Percentiles rank a stretch among this genome's conserved stretches.
phyloP scores from a whole-genome alignment of 352 stramenopile genomes.

The Salisapilia sapeloensis region DNA sequence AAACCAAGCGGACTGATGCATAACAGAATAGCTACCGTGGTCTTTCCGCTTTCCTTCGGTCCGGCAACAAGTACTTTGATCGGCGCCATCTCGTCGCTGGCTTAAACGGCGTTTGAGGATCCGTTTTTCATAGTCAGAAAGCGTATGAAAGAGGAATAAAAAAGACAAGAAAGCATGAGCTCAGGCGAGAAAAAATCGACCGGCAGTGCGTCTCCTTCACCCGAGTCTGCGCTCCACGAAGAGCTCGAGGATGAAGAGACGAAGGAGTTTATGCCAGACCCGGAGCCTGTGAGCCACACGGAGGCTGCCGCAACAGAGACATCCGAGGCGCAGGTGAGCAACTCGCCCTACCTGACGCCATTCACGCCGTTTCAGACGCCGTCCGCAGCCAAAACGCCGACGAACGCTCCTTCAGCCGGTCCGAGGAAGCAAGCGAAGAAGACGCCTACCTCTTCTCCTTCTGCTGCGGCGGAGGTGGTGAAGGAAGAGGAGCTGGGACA shows the following conservation, averaged over 20 bases:
- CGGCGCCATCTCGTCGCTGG: constrained; percentile 15
- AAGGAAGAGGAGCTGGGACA: constrained; percentile 31
- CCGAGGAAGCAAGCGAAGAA: constrained; percentile 11
- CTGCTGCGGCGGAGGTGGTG: constrained; percentile 2
- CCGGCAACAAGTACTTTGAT: constrained; percentile 73
- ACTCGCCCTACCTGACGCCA: constrained; percentile 39
- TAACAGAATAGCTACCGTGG: constrained; percentile 14
- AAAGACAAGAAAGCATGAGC: too few species aligned
- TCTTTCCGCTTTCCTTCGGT: constrained; percentile 67
- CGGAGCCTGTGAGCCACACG: too few species aligned
- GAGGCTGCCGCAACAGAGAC: too few species aligned
- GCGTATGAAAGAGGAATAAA: too few species aligned
- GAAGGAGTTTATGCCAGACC: too few species aligned
- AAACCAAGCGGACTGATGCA: neutral
- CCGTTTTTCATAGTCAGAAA: too few species aligned
- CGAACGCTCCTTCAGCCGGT: constrained; percentile 10
- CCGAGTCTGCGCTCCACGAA: too few species aligned
- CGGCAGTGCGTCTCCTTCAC: too few species aligned
- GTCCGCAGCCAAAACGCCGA: constrained; percentile 31
- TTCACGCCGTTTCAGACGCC: constrained; percentile 56
- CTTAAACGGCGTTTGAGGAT: too few species aligned
- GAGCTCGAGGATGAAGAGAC: too few species aligned
- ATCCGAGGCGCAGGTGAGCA: constrained; percentile 43
- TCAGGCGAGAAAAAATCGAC: too few species aligned
- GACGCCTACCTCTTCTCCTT: constrained; percentile 7